phyloP scores from a whole-genome alignment of 2,329 filamentous ascomycete genomes.

The Claviceps maximensis region DNA sequence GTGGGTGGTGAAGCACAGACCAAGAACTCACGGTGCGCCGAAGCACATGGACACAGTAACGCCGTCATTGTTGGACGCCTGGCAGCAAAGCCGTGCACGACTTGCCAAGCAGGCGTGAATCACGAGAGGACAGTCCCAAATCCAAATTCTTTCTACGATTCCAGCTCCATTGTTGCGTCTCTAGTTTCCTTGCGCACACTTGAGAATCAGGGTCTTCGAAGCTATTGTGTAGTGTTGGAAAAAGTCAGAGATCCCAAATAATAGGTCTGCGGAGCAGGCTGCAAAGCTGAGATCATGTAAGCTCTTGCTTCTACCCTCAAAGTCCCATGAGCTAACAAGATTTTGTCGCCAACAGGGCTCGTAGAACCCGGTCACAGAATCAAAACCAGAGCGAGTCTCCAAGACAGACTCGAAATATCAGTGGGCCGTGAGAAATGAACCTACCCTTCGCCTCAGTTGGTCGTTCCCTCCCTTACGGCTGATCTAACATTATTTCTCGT shows the following conservation, averaged over 20 bases:
- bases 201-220: no score
- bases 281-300: constrained; percentile 1
- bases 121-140: neutral
- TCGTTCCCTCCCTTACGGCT: neutral
- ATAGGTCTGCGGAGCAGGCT: neutral
- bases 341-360: constrained; percentile 5
- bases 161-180: neutral
- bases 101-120: neutral
- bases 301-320: neutral
- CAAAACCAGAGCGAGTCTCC: constrained; percentile 8
- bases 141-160: neutral
- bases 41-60: neutral
- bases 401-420: constrained; percentile 21
- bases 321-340: neutral
- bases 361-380: constrained; percentile 5
- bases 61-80: neutral
- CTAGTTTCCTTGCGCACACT: neutral
- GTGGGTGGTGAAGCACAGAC: neutral
- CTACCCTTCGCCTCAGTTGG: neutral
- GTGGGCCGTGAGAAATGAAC: constrained; percentile 24
- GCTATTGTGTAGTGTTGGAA: neutral
- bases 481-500: constrained; percentile 5
- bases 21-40: neutral
- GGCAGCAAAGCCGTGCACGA: neutral
- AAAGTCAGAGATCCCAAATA: neutral